Evolutionary conservation across 495 filamentous ascomycete genomes (phyloP).

Genomic region (Hypomontagnella monticulosa): DNA sequence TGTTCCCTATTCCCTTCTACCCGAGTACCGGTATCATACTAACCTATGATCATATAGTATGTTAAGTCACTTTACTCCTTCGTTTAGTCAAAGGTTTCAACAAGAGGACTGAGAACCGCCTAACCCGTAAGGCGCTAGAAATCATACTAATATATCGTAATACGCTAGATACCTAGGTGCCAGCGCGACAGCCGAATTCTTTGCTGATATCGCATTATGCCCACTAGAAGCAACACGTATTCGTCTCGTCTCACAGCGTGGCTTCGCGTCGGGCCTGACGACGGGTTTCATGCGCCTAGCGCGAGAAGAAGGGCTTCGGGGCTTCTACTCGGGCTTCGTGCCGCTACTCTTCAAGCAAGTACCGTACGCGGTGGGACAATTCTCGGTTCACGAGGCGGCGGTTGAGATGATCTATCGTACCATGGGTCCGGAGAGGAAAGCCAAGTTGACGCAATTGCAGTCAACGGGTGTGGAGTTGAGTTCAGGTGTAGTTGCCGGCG

Average conservation of each 20-base stretch:
- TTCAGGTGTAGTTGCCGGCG: constrained; percentile 85
- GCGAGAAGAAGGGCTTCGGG: constrained; percentile 73
- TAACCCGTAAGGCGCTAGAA: too few relatives aligned
- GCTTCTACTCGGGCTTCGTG: constrained; percentile 82
- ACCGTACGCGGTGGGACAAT: constrained; percentile 51
- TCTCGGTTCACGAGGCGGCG: constrained; percentile 49
- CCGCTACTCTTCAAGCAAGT: constrained; percentile 80
- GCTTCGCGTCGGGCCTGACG: constrained; percentile 71
- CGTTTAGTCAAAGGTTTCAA: too few relatives aligned
- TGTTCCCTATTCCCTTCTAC: too few relatives aligned
- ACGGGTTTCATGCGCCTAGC: constrained; percentile 74
- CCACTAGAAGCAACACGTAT: constrained; percentile 82
- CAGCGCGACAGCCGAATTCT: constrained; percentile 77
- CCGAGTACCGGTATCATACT: too few relatives aligned
- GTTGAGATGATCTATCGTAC: constrained; percentile 48
- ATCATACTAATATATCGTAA: too few relatives aligned
- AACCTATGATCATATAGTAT: too few relatives aligned
- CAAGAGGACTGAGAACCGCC: too few relatives aligned
- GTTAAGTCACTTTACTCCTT: too few relatives aligned
- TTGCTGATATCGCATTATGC: constrained; percentile 81
- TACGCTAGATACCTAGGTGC: constrained; percentile 67
- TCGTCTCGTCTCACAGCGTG: constrained; percentile 78
- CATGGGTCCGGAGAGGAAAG: constrained; percentile 48
- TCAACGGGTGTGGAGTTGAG: constrained; percentile 82
- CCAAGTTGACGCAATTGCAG: constrained; percentile 45